Evolutionary conservation across 805 yeast genomes (phyloP).

Genomic region (Teunomyces stri): DNA sequence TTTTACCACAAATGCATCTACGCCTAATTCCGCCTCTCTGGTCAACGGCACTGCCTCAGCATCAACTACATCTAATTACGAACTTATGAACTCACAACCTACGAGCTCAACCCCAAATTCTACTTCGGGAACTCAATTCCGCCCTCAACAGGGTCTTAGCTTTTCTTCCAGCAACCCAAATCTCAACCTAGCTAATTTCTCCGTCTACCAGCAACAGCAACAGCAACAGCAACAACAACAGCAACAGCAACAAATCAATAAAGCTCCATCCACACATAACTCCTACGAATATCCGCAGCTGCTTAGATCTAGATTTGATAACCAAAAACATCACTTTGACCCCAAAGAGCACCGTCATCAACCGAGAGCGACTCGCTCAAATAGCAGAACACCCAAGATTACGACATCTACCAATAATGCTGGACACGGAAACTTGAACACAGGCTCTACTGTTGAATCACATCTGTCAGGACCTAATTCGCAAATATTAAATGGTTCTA

Average conservation of each 20-base stretch:
- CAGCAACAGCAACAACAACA: slow-evolving; percentile 10
- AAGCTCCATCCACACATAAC: slow-evolving; percentile 1
- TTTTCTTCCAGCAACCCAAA: slow-evolving; percentile 18
- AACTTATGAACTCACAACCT: slow-evolving; percentile 19
- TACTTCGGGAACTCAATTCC: slow-evolving; percentile 21
- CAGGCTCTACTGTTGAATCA: not conserved
- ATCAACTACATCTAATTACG: slow-evolving; percentile 13
- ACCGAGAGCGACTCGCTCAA: slow-evolving; percentile 5
- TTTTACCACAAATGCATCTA: slow-evolving; percentile 7
- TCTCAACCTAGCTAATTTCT: slow-evolving; percentile 10
- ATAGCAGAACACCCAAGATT: slow-evolving; percentile 1
- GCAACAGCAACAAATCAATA: slow-evolving; percentile 11
- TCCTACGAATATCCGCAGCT: slow-evolving; percentile 21
- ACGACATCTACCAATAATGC: not conserved
- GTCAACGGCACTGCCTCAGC: slow-evolving; percentile 3
- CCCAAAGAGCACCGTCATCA: slow-evolving; percentile 1
- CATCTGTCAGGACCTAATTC: not conserved
- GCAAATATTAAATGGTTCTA: not conserved
- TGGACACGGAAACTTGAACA: not conserved
- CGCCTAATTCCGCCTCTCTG: slow-evolving; percentile 7
- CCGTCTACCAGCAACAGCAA: slow-evolving; percentile 12
- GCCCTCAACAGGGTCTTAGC: slow-evolving; percentile 25
- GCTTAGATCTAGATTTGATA: slow-evolving; percentile 23
- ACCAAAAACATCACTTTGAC: slow-evolving; percentile 19
- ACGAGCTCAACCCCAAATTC: slow-evolving; percentile 4